Percentiles rank a stretch among this genome's conserved stretches.
phyloP scores from a whole-genome alignment of 768 basidiomycete genomes.

The Pisolithus tinctorius region DNA sequence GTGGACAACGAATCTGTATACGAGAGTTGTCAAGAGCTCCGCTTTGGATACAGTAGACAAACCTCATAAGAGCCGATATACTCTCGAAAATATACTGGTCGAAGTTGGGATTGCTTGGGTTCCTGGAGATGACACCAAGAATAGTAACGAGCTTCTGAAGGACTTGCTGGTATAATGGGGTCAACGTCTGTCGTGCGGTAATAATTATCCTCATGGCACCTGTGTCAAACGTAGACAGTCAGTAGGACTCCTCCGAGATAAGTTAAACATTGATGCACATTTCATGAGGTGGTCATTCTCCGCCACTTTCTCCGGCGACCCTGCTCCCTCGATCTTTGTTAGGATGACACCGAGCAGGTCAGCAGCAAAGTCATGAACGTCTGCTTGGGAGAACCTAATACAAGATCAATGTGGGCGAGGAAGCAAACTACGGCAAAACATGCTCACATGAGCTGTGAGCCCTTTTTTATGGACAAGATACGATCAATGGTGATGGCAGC shows the following conservation, averaged over 20 bases:
- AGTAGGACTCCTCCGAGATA: not conserved
- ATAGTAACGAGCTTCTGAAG: constrained; percentile 75
- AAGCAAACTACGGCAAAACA: not conserved
- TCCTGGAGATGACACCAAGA: constrained; percentile 83
- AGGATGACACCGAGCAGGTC: constrained; percentile 68
- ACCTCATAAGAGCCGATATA: constrained; percentile 90
- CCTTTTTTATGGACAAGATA: constrained; percentile 84
- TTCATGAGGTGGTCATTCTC: constrained; percentile 99
- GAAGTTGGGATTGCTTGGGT: constrained; percentile 96
- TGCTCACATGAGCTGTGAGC: constrained; percentile 64
- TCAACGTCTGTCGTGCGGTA: constrained; percentile 76
- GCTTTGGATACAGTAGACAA: constrained; percentile 4
- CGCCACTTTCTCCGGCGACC: constrained; percentile 85
- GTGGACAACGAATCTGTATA: constrained; percentile 68
- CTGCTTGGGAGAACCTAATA: constrained; percentile 76
- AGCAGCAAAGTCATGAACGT: constrained; percentile 79
- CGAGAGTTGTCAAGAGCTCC: not conserved
- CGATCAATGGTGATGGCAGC: constrained; percentile 98
- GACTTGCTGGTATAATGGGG: constrained; percentile 55
- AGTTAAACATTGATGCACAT: constrained; percentile 44
- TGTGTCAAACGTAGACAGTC: constrained; percentile 22
- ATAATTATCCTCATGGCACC: constrained; percentile 92
- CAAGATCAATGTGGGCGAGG: not conserved
- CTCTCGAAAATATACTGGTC: constrained; percentile 98
- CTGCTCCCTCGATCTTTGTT: constrained; percentile 68